A percentile compares a stretch with the other conserved stretches of the same genome.
phyloP scores from a whole-genome alignment of 2,329 filamentous ascomycete genomes.

The Keithomyces neogunnii region DNA sequence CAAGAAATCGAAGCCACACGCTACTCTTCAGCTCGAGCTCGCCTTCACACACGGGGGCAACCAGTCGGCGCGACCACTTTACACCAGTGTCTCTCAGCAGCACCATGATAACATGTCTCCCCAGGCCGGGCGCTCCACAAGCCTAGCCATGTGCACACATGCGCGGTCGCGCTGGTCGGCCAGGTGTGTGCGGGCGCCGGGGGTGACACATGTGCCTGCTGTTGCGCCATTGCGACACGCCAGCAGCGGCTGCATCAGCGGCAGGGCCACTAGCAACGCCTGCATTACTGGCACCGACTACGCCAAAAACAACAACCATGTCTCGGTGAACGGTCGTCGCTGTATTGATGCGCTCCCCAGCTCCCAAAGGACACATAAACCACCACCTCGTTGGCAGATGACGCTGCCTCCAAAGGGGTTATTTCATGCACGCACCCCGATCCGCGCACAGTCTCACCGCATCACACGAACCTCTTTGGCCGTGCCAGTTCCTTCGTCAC shows the following conservation, averaged over 20 bases:
- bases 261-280: not conserved
- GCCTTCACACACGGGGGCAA: too few species aligned
- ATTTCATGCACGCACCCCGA: slow-evolving; percentile 2
- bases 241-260: slow-evolving; percentile 3
- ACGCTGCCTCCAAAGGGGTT: not conserved
- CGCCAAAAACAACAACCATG: slow-evolving; percentile 11
- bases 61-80: too few species aligned
- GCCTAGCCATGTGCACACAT: slow-evolving; percentile 14
- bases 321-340: not conserved
- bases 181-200: not conserved
- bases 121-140: slow-evolving; percentile 22
- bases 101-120: slow-evolving; percentile 18
- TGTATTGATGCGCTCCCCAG: not conserved
- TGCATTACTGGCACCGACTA: slow-evolving; percentile 8
- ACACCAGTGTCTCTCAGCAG: too few species aligned
- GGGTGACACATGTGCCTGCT: not conserved
- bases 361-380: slow-evolving; percentile 10
- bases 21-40: too few species aligned
- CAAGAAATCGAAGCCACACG: too few species aligned
- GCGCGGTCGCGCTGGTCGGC: not conserved
- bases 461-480: not conserved
- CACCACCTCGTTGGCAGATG: not conserved
- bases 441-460: not conserved
- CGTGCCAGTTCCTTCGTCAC: not conserved
- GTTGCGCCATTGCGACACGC: slow-evolving; percentile 2